These are phyloP conservation scores for Heritiera fomes DNA, from an alignment of 345 rosid genomes.

Conservation along the genomic window DNA sequence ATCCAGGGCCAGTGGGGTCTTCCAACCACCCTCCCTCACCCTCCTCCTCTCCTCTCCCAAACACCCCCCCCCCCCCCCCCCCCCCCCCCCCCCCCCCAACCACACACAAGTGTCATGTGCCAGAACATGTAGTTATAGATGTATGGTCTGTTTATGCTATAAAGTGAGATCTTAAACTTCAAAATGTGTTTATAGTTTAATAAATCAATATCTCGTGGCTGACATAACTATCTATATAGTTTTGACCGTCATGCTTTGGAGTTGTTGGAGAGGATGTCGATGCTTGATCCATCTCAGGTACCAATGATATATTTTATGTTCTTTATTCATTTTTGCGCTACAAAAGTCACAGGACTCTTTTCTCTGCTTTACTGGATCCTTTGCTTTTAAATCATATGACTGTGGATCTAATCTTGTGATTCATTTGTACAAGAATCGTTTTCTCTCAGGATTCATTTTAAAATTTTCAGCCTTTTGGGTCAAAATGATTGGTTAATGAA, in stretches of 20 bases:
- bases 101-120: no score
- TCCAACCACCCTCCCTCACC: no score
- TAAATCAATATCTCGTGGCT: background rate
- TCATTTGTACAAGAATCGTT: background rate
- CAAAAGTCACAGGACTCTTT: background rate
- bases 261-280: slow-evolving; percentile 82
- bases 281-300: slow-evolving; percentile 93
- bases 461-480: background rate
- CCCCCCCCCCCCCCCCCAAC: no score
- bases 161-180: background rate
- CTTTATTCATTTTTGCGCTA: background rate
- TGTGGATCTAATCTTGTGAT: background rate
- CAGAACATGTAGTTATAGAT: no score
- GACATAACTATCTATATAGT: slow-evolving; percentile 28
- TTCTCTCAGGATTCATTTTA: background rate
- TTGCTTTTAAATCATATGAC: background rate
- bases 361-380: background rate
- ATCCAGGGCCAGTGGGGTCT: no score
- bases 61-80: no score
- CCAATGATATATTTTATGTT: slow-evolving; percentile 1
- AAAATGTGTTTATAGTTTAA: no score
- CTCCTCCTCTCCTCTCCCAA: no score
- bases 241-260: slow-evolving; percentile 95
- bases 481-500: slow-evolving; percentile 6
- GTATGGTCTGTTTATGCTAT: no score